These are phyloP conservation scores for Corylus avellana DNA, from an alignment of 306 rosid genomes.

Conservation along the genomic window DNA sequence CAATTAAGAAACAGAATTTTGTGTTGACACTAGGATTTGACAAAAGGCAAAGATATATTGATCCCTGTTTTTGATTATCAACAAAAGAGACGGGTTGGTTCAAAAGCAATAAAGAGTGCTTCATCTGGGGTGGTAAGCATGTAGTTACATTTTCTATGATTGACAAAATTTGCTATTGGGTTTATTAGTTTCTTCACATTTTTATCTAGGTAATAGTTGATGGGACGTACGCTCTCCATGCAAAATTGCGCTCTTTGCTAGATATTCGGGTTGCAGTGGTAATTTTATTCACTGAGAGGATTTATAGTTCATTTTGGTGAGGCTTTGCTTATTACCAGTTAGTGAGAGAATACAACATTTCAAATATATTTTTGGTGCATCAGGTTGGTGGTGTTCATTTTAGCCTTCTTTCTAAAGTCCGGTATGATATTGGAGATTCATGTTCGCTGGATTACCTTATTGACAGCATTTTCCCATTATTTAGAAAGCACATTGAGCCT, in stretches of 20 bases:
- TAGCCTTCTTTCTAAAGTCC: constrained; percentile 95
- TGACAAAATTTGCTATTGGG: background rate
- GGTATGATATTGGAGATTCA: constrained; percentile 96
- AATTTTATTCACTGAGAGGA: constrained; percentile 13
- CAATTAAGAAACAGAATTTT: constrained; percentile 22
- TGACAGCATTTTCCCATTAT: constrained; percentile 96
- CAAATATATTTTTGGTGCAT: constrained; percentile 33
- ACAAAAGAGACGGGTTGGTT: constrained; percentile 73
- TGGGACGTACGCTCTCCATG: constrained; percentile 95
- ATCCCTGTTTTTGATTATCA: constrained; percentile 90
- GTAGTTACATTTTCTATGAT: constrained; percentile 21
- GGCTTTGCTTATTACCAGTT: constrained; percentile 24
- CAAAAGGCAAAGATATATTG: constrained; percentile 73
- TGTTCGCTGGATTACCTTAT: constrained; percentile 95
- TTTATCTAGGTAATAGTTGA: constrained; percentile 83
- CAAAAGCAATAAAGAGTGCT: constrained; percentile 74
- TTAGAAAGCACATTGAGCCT: constrained; percentile 96
- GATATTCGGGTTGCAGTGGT: constrained; percentile 99
- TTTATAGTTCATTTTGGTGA: background rate
- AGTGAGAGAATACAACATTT: constrained; percentile 14
- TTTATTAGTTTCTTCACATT: constrained; percentile 21
- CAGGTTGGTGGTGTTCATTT: constrained; percentile 99
- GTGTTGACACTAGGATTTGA: constrained; percentile 68
- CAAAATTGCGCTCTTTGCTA: constrained; percentile 90
- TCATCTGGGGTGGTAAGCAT: constrained; percentile 87